Conservation (phyloP, 2,329 filamentous ascomycete species). For the Cyphellophora attinorum region DNA sequence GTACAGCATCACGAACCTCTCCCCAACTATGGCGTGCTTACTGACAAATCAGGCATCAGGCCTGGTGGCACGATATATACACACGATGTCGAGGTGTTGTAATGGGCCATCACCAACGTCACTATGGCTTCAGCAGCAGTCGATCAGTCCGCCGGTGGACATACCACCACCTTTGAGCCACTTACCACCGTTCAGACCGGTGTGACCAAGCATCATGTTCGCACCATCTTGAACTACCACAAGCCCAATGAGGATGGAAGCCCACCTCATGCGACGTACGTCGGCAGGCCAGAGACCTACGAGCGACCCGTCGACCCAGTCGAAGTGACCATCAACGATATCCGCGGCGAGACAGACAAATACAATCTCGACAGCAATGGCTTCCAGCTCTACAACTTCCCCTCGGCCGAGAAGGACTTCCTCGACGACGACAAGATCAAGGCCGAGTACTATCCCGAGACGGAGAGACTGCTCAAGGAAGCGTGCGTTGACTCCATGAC, state of each 20-base stretch:
- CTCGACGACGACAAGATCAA: conserved; percentile 27
- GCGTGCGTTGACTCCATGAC: conserved; percentile 15
- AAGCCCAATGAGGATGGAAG: conserved; percentile 20
- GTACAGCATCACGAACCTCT: conserved; percentile 10
- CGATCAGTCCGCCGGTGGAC: conserved; percentile 14
- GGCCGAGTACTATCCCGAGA: conserved; percentile 25
- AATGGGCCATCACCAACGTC: conserved; percentile 1
- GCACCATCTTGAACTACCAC: conserved; percentile 20
- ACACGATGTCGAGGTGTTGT: not conserved
- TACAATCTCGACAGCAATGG: conserved; percentile 33
- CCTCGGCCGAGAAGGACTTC: conserved; percentile 25
- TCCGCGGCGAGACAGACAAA: conserved; percentile 33
- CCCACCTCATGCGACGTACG: conserved; percentile 15
- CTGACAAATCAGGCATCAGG: conserved; percentile 17
- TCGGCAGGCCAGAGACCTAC: conserved; percentile 21
- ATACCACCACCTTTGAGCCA: conserved; percentile 19
- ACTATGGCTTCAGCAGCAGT: conserved; percentile 19
- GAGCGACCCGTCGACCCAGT: conserved; percentile 16
- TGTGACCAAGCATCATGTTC: conserved; percentile 15
- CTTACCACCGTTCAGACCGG: conserved; percentile 9
- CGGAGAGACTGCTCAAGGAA: conserved; percentile 26
- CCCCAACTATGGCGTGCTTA: conserved; percentile 15
- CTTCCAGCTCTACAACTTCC: conserved; percentile 28
- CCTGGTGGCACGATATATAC: conserved; percentile 10
- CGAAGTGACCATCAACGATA: conserved; percentile 29